Percentiles rank a stretch among this genome's conserved stretches.
These are phyloP conservation scores for Corrigiola litoralis DNA, from an alignment of 179 eudicot genomes.

Conservation along the genomic window DNA sequence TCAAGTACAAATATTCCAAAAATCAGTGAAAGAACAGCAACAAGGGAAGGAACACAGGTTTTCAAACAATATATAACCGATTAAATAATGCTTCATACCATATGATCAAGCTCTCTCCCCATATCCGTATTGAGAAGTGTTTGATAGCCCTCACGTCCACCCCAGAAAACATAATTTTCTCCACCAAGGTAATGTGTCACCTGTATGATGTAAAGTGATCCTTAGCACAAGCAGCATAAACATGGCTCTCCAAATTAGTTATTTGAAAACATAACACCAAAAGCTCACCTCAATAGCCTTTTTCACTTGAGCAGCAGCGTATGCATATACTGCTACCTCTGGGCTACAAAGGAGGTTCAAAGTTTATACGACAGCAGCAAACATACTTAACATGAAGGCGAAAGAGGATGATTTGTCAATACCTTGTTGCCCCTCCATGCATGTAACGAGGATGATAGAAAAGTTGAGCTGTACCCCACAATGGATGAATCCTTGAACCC, in stretches of 20 bases:
- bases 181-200: slow-evolving; percentile 98
- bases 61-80: background rate
- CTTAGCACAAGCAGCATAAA: background rate
- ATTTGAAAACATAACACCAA: background rate
- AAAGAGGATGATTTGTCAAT: background rate
- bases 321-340: slow-evolving; percentile 82
- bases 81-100: slow-evolving; percentile 40
- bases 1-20: background rate
- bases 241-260: background rate
- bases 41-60: background rate
- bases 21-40: background rate
- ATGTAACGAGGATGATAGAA: slow-evolving; percentile 93
- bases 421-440: slow-evolving; percentile 99
- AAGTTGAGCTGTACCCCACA: slow-evolving; percentile 99
- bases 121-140: slow-evolving; percentile 93
- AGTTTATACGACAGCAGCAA: slow-evolving; percentile 5
- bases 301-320: slow-evolving; percentile 96
- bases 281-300: slow-evolving; percentile 88
- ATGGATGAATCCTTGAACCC: slow-evolving; percentile 71
- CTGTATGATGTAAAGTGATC: slow-evolving; percentile 34
- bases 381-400: background rate
- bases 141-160: slow-evolving; percentile 98
- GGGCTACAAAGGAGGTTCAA: slow-evolving; percentile 47
- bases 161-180: slow-evolving; percentile 98
- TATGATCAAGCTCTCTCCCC: slow-evolving; percentile 92